These are phyloP conservation scores for Glonium stellatum DNA, from an alignment of 495 filamentous ascomycete species.

Conservation along the genomic window DNA sequence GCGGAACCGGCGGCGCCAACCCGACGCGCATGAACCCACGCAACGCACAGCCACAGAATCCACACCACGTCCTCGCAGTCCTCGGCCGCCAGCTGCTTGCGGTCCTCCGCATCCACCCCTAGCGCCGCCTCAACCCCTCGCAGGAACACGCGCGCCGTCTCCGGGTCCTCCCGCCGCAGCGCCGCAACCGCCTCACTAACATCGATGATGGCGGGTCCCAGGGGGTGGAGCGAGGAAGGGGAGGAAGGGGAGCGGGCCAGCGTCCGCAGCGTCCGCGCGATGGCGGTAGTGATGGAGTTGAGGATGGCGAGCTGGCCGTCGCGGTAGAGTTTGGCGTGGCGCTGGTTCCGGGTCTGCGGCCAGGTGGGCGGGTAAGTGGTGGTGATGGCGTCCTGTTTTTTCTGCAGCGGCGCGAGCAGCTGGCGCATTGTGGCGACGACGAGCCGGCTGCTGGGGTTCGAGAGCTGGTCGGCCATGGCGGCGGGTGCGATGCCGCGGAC, in stretches of 20 bases:
- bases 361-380: not conserved
- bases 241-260: too few relatives aligned
- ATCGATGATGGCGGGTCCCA: slow-evolving; percentile 4
- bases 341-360: slow-evolving; percentile 25
- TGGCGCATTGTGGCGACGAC: slow-evolving; percentile 4
- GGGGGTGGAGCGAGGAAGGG: too few relatives aligned
- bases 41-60: slow-evolving; percentile 3
- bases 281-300: slow-evolving; percentile 6
- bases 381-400: not conserved
- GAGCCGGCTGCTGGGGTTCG: not conserved
- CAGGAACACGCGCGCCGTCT: not conserved
- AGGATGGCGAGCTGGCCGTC: slow-evolving; percentile 26
- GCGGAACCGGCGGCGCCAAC: too few relatives aligned
- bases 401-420: not conserved
- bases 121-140: not conserved
- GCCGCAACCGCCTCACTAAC: not conserved
- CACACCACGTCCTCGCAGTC: slow-evolving; percentile 13
- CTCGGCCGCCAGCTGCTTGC: not conserved
- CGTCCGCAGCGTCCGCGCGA: too few relatives aligned
- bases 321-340: slow-evolving; percentile 29
- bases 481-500: not conserved
- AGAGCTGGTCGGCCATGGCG: not conserved
- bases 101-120: not conserved
- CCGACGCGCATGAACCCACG: not conserved
- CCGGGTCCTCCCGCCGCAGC: not conserved